Conservation (phyloP, 345 rosid genomes). For the Balakata baccata region DNA sequence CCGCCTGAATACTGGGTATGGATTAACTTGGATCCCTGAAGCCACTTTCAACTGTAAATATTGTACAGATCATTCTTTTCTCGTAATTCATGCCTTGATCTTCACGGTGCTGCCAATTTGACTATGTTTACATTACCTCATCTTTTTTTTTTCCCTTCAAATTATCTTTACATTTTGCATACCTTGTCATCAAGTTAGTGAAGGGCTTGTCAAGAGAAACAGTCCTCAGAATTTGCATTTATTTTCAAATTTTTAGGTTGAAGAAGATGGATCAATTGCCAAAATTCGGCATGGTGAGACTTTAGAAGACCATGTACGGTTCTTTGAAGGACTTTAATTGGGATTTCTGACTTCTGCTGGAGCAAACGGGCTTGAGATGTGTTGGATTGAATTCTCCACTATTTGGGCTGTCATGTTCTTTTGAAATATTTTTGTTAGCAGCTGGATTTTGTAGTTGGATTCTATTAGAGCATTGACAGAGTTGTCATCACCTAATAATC, state of each 20-base stretch:
- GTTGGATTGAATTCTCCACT: background rate
- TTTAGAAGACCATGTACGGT: conserved; percentile 75
- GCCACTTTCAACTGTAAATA: background rate
- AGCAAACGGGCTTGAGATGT: conserved; percentile 7
- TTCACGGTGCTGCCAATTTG: background rate
- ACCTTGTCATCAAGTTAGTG: background rate
- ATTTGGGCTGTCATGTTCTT: background rate
- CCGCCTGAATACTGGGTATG: conserved; percentile 99
- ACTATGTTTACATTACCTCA: background rate
- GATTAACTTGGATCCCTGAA: background rate
- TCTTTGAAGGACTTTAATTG: conserved; percentile 65
- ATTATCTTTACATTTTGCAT: background rate
- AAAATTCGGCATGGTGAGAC: conserved; percentile 87
- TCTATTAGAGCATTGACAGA: background rate
- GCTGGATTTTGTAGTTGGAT: background rate
- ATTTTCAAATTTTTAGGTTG: conserved; percentile 44
- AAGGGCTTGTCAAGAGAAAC: background rate
- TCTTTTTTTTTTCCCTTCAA: background rate
- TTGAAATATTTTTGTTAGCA: background rate
- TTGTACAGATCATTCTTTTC: too few species aligned
- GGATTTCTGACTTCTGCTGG: background rate
- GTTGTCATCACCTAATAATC: too few species aligned
- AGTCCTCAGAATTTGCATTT: conserved; percentile 3
- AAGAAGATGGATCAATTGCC: conserved; percentile 72
- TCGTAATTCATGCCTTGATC: background rate